Conservation (phyloP, 345 rosid genomes). For the Salix brachista region DNA sequence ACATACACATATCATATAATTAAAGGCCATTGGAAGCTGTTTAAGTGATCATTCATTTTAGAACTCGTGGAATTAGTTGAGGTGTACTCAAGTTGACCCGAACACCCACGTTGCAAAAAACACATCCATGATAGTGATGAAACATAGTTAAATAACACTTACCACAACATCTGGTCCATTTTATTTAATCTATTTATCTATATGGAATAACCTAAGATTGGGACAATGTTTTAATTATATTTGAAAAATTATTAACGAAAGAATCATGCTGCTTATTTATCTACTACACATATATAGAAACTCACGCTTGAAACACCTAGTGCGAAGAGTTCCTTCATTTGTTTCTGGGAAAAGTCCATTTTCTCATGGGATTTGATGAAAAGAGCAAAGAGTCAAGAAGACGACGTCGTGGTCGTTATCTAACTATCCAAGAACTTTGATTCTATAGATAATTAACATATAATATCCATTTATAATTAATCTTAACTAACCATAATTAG, state of each 20-base stretch:
- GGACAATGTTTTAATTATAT: background rate
- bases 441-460: background rate
- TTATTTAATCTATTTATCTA: background rate
- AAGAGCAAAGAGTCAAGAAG: background rate
- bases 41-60: too few relatives aligned
- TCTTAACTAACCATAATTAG: too few relatives aligned
- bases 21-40: too few relatives aligned
- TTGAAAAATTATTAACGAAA: background rate
- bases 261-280: background rate
- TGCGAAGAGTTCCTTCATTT: background rate
- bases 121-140: background rate
- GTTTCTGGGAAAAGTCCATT: background rate
- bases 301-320: background rate
- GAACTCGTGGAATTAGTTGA: too few relatives aligned
- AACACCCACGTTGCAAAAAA: too few relatives aligned
- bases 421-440: background rate
- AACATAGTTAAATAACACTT: background rate
- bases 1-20: too few relatives aligned
- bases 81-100: rapidly evolving
- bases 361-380: background rate
- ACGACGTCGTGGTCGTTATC: too few relatives aligned
- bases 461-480: background rate
- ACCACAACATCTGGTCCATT: too few relatives aligned
- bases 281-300: background rate
- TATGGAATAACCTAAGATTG: background rate